These are phyloP conservation scores for Euphorbia schlechtendalii DNA, from an alignment of 441 rosid species.

Conservation along the genomic window DNA sequence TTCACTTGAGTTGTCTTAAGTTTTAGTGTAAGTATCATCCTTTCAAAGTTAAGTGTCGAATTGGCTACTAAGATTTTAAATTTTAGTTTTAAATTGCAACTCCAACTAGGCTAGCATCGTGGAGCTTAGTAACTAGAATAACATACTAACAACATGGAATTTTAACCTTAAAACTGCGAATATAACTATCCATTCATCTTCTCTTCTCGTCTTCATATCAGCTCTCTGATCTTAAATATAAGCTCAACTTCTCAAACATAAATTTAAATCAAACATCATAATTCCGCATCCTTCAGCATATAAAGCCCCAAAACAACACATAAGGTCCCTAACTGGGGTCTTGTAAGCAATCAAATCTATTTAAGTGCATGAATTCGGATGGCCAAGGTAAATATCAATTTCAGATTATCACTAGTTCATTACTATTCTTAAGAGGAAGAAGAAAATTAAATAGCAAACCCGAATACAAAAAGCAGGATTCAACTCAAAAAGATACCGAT, in stretches of 20 bases:
- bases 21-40: background rate
- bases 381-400: background rate
- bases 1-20: background rate
- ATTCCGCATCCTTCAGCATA: background rate
- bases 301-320: background rate
- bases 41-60: background rate
- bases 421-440: background rate
- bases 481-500: background rate
- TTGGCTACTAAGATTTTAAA: background rate
- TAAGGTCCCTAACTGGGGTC: background rate
- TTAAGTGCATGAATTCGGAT: background rate
- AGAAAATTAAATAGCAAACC: conserved; percentile 5
- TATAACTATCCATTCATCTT: background rate
- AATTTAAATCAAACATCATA: background rate
- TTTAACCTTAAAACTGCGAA: background rate
- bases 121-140: background rate
- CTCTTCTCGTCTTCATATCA: background rate
- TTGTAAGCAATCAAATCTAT: background rate
- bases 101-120: background rate
- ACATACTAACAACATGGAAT: background rate
- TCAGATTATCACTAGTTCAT: background rate
- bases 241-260: background rate
- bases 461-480: background rate
- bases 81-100: background rate
- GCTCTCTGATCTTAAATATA: background rate